These are phyloP conservation scores for Coniochaeta pulveracea DNA, from an alignment of 2,329 filamentous ascomycete genomes.

Conservation along the genomic window DNA sequence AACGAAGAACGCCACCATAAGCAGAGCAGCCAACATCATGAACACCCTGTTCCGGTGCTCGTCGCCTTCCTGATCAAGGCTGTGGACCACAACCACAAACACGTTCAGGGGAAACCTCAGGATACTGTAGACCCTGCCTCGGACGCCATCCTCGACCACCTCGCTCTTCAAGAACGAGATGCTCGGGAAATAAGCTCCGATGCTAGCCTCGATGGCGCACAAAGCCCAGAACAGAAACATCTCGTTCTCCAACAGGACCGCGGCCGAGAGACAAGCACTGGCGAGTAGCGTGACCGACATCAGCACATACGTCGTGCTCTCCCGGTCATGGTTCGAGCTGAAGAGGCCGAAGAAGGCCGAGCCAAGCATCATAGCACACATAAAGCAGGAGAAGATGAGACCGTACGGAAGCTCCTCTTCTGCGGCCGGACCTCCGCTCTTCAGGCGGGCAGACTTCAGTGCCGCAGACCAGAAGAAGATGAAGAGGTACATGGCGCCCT, in stretches of 20 bases:
- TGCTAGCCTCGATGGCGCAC: conserved; percentile 43
- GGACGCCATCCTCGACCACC: conserved; percentile 38
- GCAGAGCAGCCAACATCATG: conserved; percentile 7
- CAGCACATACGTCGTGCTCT: conserved; percentile 20
- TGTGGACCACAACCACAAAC: conserved; percentile 37
- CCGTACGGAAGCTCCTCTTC: conserved; percentile 27
- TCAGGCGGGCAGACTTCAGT: conserved; percentile 28
- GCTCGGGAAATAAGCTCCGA: conserved; percentile 46
- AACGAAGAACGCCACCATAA: conserved; percentile 7
- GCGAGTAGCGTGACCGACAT: conserved; percentile 21
- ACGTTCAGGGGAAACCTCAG: conserved; percentile 45
- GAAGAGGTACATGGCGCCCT: conserved; percentile 51
- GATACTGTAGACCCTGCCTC: conserved; percentile 43
- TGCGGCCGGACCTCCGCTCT: conserved; percentile 9
- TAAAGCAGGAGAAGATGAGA: conserved; percentile 43
- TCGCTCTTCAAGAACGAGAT: conserved; percentile 43
- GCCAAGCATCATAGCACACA: conserved; percentile 46
- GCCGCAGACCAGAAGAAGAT: conserved; percentile 52
- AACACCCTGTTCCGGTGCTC: conserved; percentile 18
- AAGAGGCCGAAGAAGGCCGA: conserved; percentile 31
- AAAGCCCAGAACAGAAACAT: conserved; percentile 40
- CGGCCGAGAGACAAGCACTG: conserved; percentile 25
- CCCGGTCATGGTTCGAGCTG: conserved; percentile 17
- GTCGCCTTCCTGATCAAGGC: conserved; percentile 29
- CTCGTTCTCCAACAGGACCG: conserved; percentile 29